phyloP scores from a whole-genome alignment of 768 basidiomycete species.

The Leucocoprinus leucothites region DNA sequence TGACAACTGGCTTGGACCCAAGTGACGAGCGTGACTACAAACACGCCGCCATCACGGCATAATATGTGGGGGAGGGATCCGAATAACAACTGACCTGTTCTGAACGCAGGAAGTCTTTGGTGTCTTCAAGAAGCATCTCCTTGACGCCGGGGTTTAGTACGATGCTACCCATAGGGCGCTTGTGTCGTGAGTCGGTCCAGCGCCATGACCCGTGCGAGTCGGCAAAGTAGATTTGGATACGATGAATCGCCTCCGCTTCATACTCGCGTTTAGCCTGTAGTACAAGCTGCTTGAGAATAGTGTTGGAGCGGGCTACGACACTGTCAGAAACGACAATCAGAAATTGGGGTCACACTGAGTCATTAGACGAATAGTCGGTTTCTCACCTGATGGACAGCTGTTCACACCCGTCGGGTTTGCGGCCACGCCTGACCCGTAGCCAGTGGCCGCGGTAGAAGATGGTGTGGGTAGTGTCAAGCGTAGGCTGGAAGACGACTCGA shows the following conservation, averaged over 20 bases:
- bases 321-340: too few species aligned
- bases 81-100: conserved; percentile 57
- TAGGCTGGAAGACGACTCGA: conserved; percentile 85
- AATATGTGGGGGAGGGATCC: not conserved
- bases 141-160: conserved; percentile 87
- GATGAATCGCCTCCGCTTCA: conserved; percentile 81
- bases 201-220: conserved; percentile 88
- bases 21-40: too few species aligned
- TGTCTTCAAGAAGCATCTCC: conserved; percentile 82
- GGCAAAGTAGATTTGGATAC: conserved; percentile 88
- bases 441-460: conserved; percentile 86
- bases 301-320: conserved; percentile 81
- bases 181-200: conserved; percentile 84
- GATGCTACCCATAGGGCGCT: conserved; percentile 84
- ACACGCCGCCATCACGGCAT: conserved; percentile 1
- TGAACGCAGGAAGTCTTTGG: conserved; percentile 78
- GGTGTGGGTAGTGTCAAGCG: conserved; percentile 84
- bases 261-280: conserved; percentile 88
- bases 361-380: not conserved
- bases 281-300: conserved; percentile 84
- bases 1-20: too few species aligned
- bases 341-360: not conserved
- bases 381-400: conserved; percentile 71
- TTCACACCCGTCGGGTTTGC: conserved; percentile 57
- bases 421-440: conserved; percentile 65